A percentile compares a stretch with the other conserved stretches of the same genome.
Conservation (phyloP, 1,284 basidiomycete species). For the Heterobasidion occidentale region DNA sequence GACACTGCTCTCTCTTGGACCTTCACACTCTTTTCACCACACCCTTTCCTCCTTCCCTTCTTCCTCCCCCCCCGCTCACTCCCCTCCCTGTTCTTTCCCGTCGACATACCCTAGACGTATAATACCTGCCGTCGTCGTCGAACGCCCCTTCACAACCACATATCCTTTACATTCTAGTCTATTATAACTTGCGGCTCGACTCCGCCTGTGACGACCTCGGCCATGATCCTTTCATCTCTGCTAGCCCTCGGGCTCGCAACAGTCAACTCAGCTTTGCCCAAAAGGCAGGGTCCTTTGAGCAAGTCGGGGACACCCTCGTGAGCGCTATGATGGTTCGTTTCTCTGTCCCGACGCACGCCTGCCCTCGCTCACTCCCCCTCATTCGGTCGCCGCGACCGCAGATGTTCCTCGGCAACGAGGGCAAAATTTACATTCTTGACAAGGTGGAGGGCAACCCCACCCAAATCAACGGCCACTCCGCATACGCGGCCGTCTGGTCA, state of each 20-base stretch:
- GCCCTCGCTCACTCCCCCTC: neutral
- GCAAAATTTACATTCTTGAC: slow-evolving; percentile 39
- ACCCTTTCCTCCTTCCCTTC: no score
- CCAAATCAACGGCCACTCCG: slow-evolving; percentile 35
- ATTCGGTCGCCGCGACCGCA: slow-evolving; percentile 8
- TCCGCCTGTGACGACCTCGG: neutral
- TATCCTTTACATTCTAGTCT: no score
- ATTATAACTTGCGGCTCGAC: no score
- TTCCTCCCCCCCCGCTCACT: no score
- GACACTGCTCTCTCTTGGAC: no score
- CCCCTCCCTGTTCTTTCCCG: no score
- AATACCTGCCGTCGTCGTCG: no score
- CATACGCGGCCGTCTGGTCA: slow-evolving; percentile 29
- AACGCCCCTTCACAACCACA: no score
- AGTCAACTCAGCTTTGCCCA: slow-evolving; percentile 20
- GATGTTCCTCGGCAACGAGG: slow-evolving; percentile 36
- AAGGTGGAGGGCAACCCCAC: slow-evolving; percentile 46
- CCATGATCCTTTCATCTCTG: slow-evolving; percentile 14
- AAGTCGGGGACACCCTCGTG: slow-evolving; percentile 46
- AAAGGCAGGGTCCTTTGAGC: slow-evolving; percentile 32
- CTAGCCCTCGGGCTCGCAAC: slow-evolving; percentile 29
- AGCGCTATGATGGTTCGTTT: slow-evolving; percentile 57
- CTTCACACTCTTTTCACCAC: no score
- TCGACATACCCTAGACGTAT: no score
- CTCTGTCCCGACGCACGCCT: neutral